These are phyloP conservation scores for Eudorina sp. DNA, from an alignment of 139 green algal species.

Conservation along the genomic window DNA sequence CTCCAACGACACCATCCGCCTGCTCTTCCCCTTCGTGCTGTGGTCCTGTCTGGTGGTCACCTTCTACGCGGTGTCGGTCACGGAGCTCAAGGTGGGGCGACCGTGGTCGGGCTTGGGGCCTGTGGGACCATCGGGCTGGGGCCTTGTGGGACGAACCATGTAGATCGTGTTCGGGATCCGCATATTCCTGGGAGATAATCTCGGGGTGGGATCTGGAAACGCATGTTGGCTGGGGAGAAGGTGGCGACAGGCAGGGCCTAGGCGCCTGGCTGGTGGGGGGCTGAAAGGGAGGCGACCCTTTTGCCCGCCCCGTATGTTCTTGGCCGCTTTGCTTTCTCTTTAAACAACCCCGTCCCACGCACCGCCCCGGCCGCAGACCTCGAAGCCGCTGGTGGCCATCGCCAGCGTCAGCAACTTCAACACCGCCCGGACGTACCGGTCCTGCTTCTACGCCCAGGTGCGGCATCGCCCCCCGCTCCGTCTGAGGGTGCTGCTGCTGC, in stretches of 20 bases:
- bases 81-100: background rate
- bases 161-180: too few relatives aligned
- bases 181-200: too few relatives aligned
- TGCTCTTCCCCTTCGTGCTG: constrained; percentile 33
- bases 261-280: background rate
- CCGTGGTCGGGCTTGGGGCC: background rate
- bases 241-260: background rate
- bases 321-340: too few relatives aligned
- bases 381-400: constrained; percentile 12
- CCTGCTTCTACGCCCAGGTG: constrained; percentile 34
- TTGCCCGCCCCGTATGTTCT: background rate
- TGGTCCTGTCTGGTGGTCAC: constrained; percentile 28
- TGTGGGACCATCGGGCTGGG: too few relatives aligned
- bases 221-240: too few relatives aligned
- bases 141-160: too few relatives aligned
- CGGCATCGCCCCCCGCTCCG: too few relatives aligned
- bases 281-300: too few relatives aligned
- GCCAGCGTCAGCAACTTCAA: constrained; percentile 33
- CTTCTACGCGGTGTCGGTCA: constrained; percentile 25
- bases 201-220: too few relatives aligned
- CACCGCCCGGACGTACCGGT: constrained; percentile 15
- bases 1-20: background rate
- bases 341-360: too few relatives aligned
- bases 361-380: background rate
- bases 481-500: background rate